A percentile compares a stretch with the other conserved stretches of the same genome.
Evolutionary conservation across 2,329 filamentous ascomycete genomes (phyloP).

Genomic region (Trichophyton rubrum): DNA sequence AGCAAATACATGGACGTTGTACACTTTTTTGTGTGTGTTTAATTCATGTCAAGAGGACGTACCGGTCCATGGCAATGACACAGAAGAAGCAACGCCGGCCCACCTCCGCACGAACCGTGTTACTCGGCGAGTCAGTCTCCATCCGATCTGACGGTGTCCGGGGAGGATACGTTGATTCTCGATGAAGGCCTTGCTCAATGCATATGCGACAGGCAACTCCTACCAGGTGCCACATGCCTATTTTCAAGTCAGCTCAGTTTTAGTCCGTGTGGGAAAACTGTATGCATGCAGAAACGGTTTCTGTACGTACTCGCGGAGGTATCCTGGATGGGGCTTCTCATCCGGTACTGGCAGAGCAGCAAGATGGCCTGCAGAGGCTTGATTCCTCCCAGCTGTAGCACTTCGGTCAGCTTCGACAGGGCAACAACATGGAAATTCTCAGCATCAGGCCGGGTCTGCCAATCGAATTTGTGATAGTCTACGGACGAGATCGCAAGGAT

Average conservation of each 20-base stretch:
- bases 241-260: neutral
- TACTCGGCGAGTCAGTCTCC: neutral
- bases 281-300: neutral
- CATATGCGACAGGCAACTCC: slow-evolving; percentile 33
- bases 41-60: slow-evolving; percentile 11
- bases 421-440: slow-evolving; percentile 33
- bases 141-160: slow-evolving; percentile 9
- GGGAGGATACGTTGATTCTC: slow-evolving; percentile 24
- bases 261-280: too few relatives aligned
- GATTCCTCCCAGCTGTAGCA: slow-evolving; percentile 27
- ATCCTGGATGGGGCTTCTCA: slow-evolving; percentile 30
- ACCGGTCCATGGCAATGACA: slow-evolving; percentile 30
- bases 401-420: slow-evolving; percentile 26
- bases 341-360: slow-evolving; percentile 34
- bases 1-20: neutral
- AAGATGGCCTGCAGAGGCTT: slow-evolving; percentile 32
- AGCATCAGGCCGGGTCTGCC: slow-evolving; percentile 33
- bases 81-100: slow-evolving; percentile 35
- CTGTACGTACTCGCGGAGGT: slow-evolving; percentile 22
- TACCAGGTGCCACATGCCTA: slow-evolving; percentile 34
- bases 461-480: slow-evolving; percentile 35
- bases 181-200: slow-evolving; percentile 32
- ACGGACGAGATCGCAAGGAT: slow-evolving; percentile 34
- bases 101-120: slow-evolving; percentile 18
- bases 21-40: neutral